Conservation (phyloP, 306 rosid genomes). For the Casuarina equisetifolia region DNA sequence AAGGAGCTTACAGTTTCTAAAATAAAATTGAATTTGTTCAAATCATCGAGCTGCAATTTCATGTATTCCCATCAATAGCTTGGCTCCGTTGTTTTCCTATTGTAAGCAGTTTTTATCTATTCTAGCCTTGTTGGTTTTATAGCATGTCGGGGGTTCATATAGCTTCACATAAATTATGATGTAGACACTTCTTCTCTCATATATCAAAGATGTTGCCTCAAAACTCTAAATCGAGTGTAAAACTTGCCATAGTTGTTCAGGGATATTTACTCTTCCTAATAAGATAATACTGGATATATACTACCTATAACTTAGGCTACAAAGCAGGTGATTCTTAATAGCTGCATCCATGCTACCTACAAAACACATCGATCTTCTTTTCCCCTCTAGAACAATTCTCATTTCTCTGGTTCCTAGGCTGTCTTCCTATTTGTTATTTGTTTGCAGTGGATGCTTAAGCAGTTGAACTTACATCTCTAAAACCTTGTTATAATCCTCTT, state of each 20-base stretch:
- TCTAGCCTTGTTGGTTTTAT: background rate
- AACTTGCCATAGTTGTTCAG: background rate
- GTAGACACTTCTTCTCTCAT: background rate
- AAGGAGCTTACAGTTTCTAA: background rate
- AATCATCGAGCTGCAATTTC: background rate
- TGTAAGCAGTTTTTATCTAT: background rate
- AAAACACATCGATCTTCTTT: background rate
- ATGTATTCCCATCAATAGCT: background rate
- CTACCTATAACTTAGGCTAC: background rate
- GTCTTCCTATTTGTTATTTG: background rate
- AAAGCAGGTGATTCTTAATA: background rate
- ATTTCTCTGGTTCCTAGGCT: background rate
- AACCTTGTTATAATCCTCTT: slow-evolving; percentile 19
- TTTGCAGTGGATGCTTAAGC: slow-evolving; percentile 1
- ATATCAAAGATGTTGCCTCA: background rate
- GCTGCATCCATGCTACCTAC: background rate
- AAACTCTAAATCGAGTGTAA: background rate
- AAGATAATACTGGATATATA: background rate
- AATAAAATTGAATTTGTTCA: background rate
- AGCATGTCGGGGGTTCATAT: background rate
- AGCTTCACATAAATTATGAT: no score
- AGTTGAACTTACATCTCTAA: slow-evolving; percentile 12
- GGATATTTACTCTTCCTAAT: background rate
- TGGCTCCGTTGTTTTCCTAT: background rate
- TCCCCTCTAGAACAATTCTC: background rate